Conservation (phyloP, 306 rosid species). For the Malus domestica region ASM211411v1 NC_041798.1:31698001-31698500, state of each 20-base stretch:
- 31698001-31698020: conserved; percentile 1
- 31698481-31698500: no score
- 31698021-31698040: conserved; percentile 58
- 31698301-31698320: conserved; percentile 38
- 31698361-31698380: no score
- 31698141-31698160: conserved; percentile 60
- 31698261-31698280: conserved; percentile 42
- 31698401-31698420: no score
- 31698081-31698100: conserved; percentile 56
- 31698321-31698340: not conserved
- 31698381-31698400: no score
- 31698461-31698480: no score
- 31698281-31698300: conserved; percentile 29
- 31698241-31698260: conserved; percentile 21
- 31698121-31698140: conserved; percentile 58
- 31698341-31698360: conserved; percentile 6
- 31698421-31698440: no score
- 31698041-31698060: conserved; percentile 66
- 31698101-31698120: conserved; percentile 67
- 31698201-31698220: conserved; percentile 20
- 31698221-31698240: conserved; percentile 22
- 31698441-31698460: no score
- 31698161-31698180: conserved; percentile 1
- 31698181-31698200: conserved; percentile 30
- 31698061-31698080: conserved; percentile 71